These are phyloP conservation scores for thale cress (Arabidopsis thaliana) DNA, from an alignment of 345 rosid genomes.

Conservation along the genomic window TAIR10.1 NC_003074.8:240001-240500, in stretches of 20 bases:
- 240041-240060: neutral
- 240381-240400: slow-evolving; percentile 65
- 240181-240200: slow-evolving; percentile 81
- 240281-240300: slow-evolving; percentile 95
- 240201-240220: slow-evolving; percentile 73
- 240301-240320: slow-evolving; percentile 85
- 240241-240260: slow-evolving; percentile 92
- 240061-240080: too few species aligned
- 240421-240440: slow-evolving; percentile 83
- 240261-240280: slow-evolving; percentile 98
- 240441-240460: slow-evolving; percentile 75
- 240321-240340: neutral
- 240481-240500: slow-evolving; percentile 96
- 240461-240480: slow-evolving; percentile 89
- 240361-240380: neutral
- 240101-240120: slow-evolving; percentile 28
- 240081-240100: too few species aligned
- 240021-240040: slow-evolving; percentile 88
- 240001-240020: slow-evolving; percentile 83
- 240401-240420: slow-evolving; percentile 78
- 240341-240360: neutral
- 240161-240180: slow-evolving; percentile 88
- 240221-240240: slow-evolving; percentile 72
- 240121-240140: slow-evolving; percentile 99
- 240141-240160: slow-evolving; percentile 95